These are phyloP conservation scores for Volvox carteri DNA, from an alignment of 163 green algal genomes.

Conservation along the genomic window DNA sequence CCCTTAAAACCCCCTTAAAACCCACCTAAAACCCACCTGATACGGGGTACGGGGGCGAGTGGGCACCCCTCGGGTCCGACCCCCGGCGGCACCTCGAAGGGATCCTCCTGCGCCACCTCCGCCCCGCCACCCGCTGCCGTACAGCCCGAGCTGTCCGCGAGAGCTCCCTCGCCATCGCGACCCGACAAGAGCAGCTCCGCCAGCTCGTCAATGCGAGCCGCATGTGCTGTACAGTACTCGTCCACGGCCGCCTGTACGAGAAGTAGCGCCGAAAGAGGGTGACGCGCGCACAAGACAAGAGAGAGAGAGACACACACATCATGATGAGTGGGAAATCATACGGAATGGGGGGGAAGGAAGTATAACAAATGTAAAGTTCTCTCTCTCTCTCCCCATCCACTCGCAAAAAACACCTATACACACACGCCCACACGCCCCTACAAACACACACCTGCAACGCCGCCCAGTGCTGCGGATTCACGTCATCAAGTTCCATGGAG, in stretches of 20 bases:
- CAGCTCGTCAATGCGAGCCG: conserved; percentile 66
- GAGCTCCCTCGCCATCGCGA: background rate
- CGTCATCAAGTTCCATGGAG: conserved; percentile 93
- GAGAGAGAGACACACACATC: too few relatives aligned
- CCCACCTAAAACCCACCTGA: conserved; percentile 39
- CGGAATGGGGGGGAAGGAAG: too few relatives aligned
- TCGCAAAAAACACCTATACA: too few relatives aligned
- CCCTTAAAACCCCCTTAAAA: too few relatives aligned
- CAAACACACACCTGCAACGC: conserved; percentile 67
- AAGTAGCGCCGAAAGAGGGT: too few relatives aligned
- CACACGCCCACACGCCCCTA: background rate
- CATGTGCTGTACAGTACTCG: conserved; percentile 69
- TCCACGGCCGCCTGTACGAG: conserved; percentile 56
- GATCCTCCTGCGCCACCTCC: conserved; percentile 14
- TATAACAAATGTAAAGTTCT: too few relatives aligned
- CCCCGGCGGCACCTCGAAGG: conserved; percentile 22
- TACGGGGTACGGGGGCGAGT: background rate
- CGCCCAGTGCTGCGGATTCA: conserved; percentile 81
- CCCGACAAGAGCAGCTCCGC: conserved; percentile 64
- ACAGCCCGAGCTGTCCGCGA: background rate
- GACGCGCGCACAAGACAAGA: too few relatives aligned
- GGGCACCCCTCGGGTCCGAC: background rate
- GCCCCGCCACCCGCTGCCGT: background rate
- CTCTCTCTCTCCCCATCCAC: background rate
- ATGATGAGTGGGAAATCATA: too few relatives aligned